A percentile compares a stretch with the other conserved stretches of the same genome.
Evolutionary conservation across 2,329 filamentous ascomycete genomes (phyloP).

Genomic region (Spiromastix sp.): DNA sequence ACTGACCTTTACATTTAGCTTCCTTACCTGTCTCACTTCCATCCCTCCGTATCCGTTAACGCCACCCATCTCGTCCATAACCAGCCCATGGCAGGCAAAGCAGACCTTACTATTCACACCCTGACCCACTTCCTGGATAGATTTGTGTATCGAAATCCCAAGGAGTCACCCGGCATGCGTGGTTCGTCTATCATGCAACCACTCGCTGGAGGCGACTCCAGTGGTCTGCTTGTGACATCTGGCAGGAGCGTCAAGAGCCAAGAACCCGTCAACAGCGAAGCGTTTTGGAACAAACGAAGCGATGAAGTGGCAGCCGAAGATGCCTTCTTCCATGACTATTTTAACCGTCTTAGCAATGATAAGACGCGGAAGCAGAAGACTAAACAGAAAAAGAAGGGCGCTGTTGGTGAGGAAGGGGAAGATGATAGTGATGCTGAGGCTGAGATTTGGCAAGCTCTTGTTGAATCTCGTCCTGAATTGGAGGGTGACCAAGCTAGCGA

Average conservation of each 20-base stretch:
- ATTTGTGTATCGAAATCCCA: conserved; percentile 94
- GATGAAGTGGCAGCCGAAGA: conserved; percentile 84
- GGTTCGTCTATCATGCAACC: conserved; percentile 97
- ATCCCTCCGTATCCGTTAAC: conserved; percentile 83
- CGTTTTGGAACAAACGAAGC: conserved; percentile 86
- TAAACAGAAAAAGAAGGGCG: conserved; percentile 38
- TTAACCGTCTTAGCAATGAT: conserved; percentile 61
- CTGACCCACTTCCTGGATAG: conserved; percentile 94
- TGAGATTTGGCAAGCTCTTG: conserved; percentile 86
- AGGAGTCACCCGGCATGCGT: conserved; percentile 52
- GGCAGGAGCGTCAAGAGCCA: conserved; percentile 48
- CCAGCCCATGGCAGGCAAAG: conserved; percentile 68
- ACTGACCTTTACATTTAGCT: too few relatives aligned
- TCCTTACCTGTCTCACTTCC: conserved; percentile 72
- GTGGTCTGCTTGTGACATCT: conserved; percentile 51
- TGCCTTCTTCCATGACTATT: conserved; percentile 98
- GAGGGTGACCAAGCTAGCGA: conserved; percentile 51
- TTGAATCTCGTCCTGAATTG: conserved; percentile 67
- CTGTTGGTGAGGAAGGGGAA: conserved; percentile 31
- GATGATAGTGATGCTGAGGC: conserved; percentile 52
- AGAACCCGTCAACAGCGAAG: conserved; percentile 70
- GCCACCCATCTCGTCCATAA: conserved; percentile 61
- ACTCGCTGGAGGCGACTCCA: conserved; percentile 53
- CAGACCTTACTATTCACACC: conserved; percentile 80
- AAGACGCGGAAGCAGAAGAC: conserved; percentile 47